A percentile compares a stretch with the other conserved stretches of the same genome.
phyloP scores from a whole-genome alignment of 2,329 filamentous ascomycete genomes.

The Fusarium bulbicola region DNA sequence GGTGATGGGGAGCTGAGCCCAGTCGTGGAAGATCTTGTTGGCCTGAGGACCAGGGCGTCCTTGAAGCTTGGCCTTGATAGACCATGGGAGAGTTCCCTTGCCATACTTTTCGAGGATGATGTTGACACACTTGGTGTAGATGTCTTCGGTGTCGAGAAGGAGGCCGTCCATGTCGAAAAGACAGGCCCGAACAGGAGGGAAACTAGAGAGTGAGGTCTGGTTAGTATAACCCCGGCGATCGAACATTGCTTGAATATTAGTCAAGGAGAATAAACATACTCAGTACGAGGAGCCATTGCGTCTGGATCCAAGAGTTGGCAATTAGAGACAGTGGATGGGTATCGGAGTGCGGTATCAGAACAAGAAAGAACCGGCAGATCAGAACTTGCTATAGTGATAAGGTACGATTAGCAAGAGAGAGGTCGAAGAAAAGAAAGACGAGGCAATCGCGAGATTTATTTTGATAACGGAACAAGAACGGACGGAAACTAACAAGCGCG shows the following conservation, averaged over 20 bases:
- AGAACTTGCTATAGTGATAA: neutral
- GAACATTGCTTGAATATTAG: neutral
- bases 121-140: slow-evolving; percentile 87
- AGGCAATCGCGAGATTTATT: slow-evolving; percentile 23
- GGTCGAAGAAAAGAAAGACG: neutral
- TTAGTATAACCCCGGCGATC: neutral
- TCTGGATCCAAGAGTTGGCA: neutral
- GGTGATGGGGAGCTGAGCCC: slow-evolving; percentile 85
- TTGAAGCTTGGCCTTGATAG: slow-evolving; percentile 86
- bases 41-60: slow-evolving; percentile 64
- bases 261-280: slow-evolving; percentile 48
- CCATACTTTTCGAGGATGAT: slow-evolving; percentile 79
- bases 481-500: neutral
- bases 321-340: neutral
- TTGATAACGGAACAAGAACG: neutral
- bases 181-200: slow-evolving; percentile 85
- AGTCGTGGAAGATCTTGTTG: slow-evolving; percentile 71
- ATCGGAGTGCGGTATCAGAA: neutral
- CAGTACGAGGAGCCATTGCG: slow-evolving; percentile 55
- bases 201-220: slow-evolving; percentile 56
- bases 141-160: slow-evolving; percentile 90
- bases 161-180: slow-evolving; percentile 99
- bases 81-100: slow-evolving; percentile 84
- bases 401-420: neutral
- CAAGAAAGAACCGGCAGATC: neutral